Evolutionary conservation across 208 protist species (phyloP).

Genomic region (Balamuthia mandrillaris): DNA sequence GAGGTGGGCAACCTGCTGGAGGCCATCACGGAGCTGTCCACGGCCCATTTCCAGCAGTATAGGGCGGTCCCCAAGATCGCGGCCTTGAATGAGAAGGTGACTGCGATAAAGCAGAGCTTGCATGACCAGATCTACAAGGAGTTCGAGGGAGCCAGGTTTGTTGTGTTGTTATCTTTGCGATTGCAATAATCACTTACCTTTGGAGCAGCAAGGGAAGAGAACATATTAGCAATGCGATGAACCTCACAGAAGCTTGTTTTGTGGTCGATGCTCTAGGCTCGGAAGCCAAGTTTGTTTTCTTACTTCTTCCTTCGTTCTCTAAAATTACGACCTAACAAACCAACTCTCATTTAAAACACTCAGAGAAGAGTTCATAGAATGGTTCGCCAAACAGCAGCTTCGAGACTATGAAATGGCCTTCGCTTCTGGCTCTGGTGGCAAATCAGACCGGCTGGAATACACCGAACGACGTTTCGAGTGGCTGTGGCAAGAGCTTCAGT

Average conservation of each 20-base stretch:
- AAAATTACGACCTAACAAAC: background rate
- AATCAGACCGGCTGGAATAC: background rate
- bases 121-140: background rate
- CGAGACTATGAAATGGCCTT: background rate
- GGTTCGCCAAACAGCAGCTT: background rate
- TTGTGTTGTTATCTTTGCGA: background rate
- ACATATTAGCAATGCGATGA: background rate
- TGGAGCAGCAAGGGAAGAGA: background rate
- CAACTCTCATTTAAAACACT: background rate
- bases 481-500: background rate
- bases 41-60: conserved; percentile 29
- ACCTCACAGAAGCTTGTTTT: background rate
- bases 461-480: background rate
- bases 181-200: background rate
- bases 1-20: conserved; percentile 36
- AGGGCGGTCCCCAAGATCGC: background rate
- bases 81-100: background rate
- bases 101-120: background rate
- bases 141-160: background rate
- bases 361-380: background rate
- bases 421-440: background rate
- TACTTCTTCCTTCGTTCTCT: background rate
- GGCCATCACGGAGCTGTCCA: conserved; percentile 23
- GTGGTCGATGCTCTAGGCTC: background rate
- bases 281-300: background rate